phyloP scores from a whole-genome alignment of 2,329 filamentous ascomycete species.

The Phialocephala subalpina region DNA sequence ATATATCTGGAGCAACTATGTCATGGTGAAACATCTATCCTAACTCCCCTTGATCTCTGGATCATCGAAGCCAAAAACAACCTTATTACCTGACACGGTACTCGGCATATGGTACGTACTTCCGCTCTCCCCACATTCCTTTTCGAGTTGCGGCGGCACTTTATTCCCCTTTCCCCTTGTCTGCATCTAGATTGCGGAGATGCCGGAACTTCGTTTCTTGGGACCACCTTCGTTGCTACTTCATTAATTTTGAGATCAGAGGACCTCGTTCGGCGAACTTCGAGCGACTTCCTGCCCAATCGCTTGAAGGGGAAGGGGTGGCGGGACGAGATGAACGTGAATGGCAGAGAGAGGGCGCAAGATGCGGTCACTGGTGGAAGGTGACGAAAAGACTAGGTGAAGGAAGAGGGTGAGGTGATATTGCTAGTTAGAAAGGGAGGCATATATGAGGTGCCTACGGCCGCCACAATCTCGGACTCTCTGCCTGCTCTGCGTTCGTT shows the following conservation, averaged over 20 bases:
- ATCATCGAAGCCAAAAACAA: slow-evolving; percentile 1
- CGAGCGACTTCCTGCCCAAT: not conserved
- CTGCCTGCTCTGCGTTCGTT: not conserved
- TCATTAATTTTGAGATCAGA: slow-evolving; percentile 14
- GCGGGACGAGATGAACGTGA: not conserved
- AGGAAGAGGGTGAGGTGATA: not conserved
- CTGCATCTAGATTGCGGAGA: slow-evolving; percentile 18
- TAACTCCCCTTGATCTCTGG: not conserved
- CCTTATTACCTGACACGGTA: slow-evolving; percentile 15
- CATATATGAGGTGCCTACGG: slow-evolving; percentile 7
- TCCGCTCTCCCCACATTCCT: slow-evolving; percentile 20
- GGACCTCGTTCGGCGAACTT: slow-evolving; percentile 7
- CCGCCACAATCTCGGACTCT: not conserved
- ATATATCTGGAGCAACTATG: not conserved
- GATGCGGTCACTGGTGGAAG: not conserved
- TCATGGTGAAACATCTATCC: not conserved
- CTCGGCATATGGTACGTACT: slow-evolving; percentile 11
- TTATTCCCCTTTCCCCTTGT: slow-evolving; percentile 4
- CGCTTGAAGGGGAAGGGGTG: not conserved
- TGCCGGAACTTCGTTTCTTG: slow-evolving; percentile 9
- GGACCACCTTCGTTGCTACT: slow-evolving; percentile 9
- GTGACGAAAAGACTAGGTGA: not conserved
- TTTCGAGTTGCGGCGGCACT: slow-evolving; percentile 13
- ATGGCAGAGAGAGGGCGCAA: not conserved
- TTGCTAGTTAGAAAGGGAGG: not conserved